phyloP scores from a whole-genome alignment of 108 stramenopile species.

The Cyclotella sp. region DNA sequence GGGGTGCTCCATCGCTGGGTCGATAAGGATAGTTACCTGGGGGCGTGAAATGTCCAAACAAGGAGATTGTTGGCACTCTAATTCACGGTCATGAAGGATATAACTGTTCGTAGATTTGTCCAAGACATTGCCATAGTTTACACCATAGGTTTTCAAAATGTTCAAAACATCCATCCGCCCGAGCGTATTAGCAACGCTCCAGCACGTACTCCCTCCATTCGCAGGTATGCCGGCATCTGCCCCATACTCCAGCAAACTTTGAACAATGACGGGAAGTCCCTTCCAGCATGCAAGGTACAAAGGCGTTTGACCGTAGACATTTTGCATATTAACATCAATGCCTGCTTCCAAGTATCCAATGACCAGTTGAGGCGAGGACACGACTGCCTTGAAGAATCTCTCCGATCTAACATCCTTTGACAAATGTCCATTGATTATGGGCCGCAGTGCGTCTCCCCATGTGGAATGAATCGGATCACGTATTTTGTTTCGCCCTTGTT shows the following conservation, averaged over 20 bases:
- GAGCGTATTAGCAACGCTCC: slow-evolving; percentile 33
- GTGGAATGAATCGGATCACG: slow-evolving; percentile 45
- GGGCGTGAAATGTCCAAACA: neutral
- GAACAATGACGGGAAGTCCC: slow-evolving; percentile 51
- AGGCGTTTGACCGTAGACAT: slow-evolving; percentile 82
- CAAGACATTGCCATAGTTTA: neutral
- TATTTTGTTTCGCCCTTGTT: slow-evolving; percentile 30
- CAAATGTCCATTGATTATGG: slow-evolving; percentile 50
- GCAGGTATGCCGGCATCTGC: slow-evolving; percentile 57
- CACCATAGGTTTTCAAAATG: slow-evolving; percentile 26
- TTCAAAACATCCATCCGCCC: slow-evolving; percentile 39
- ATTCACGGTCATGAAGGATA: too few relatives aligned
- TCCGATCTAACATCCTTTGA: slow-evolving; percentile 77
- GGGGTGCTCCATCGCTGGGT: slow-evolving; percentile 57
- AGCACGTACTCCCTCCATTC: slow-evolving; percentile 66
- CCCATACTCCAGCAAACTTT: slow-evolving; percentile 63
- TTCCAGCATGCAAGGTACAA: slow-evolving; percentile 79
- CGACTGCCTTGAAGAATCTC: slow-evolving; percentile 70
- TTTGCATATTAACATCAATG: slow-evolving; percentile 66
- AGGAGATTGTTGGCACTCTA: neutral
- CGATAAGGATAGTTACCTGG: slow-evolving; percentile 57
- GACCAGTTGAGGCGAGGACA: slow-evolving; percentile 58
- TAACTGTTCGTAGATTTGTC: neutral
- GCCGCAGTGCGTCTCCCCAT: slow-evolving; percentile 64
- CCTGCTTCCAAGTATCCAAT: slow-evolving; percentile 67